Evolutionary conservation across 164 flowering plant species (phyloP).

Genomic region (Liquidambar formosana): DNA sequence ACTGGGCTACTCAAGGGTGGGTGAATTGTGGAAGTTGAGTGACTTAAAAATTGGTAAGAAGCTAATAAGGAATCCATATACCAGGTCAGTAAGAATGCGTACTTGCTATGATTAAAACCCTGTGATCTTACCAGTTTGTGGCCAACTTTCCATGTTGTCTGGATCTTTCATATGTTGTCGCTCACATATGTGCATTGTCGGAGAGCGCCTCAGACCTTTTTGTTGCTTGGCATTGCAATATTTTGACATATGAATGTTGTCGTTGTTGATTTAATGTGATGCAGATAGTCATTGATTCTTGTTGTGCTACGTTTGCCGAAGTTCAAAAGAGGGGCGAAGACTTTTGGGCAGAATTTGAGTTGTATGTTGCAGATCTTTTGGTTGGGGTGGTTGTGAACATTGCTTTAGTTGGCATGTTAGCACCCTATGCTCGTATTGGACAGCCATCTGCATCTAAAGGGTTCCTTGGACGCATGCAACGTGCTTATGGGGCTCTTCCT

Average conservation of each 20-base stretch:
- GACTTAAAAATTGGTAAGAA: not conserved
- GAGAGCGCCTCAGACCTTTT: not conserved
- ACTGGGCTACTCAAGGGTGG: too few relatives aligned
- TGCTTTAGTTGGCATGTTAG: conserved; percentile 77
- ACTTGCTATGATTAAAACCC: too few relatives aligned
- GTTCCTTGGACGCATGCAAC: conserved; percentile 57
- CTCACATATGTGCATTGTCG: not conserved
- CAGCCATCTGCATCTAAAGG: conserved; percentile 61
- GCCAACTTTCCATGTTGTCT: too few relatives aligned
- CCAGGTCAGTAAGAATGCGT: too few relatives aligned
- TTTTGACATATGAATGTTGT: too few relatives aligned
- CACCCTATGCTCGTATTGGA: conserved; percentile 91
- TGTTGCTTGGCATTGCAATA: too few relatives aligned
- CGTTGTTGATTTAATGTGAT: conserved; percentile 6
- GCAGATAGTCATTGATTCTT: conserved; percentile 90
- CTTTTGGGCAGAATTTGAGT: conserved; percentile 95
- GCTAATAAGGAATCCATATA: not conserved
- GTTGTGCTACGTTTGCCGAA: conserved; percentile 97
- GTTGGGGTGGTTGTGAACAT: conserved; percentile 1
- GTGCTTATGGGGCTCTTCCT: conserved; percentile 55
- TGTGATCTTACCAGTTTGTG: too few relatives aligned
- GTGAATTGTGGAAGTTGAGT: not conserved
- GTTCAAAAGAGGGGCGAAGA: conserved; percentile 92
- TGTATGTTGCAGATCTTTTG: conserved; percentile 62
- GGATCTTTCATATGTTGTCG: not conserved